A percentile compares a stretch with the other conserved stretches of the same genome.
These are phyloP conservation scores for Jacaranda mimosifolia DNA, from an alignment of 257 asterid species.

Conservation along the genomic window DNA sequence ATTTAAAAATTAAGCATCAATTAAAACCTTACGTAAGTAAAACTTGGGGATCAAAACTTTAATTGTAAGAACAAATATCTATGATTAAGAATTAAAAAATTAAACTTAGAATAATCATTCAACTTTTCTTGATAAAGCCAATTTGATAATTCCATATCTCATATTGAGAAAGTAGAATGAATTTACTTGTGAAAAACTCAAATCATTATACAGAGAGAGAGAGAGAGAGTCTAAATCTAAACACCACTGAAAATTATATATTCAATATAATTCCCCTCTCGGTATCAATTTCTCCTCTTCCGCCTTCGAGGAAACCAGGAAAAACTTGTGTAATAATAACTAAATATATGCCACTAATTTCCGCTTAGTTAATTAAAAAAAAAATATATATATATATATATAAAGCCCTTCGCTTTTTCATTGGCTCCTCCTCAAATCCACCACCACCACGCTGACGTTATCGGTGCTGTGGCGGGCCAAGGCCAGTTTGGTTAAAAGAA, in stretches of 20 bases:
- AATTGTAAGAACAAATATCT: no score
- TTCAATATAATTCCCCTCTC: background rate
- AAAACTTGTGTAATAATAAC: constrained; percentile 6
- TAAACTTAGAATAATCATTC: no score
- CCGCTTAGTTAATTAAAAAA: background rate
- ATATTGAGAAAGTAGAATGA: background rate
- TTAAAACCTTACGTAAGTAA: no score
- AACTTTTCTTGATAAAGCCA: no score
- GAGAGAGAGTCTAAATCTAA: background rate
- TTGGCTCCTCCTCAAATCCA: constrained; percentile 64
- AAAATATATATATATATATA: background rate
- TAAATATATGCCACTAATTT: constrained; percentile 37
- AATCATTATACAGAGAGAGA: background rate
- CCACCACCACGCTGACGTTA: constrained; percentile 87
- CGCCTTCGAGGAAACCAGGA: background rate
- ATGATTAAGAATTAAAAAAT: no score
- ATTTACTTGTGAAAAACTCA: background rate
- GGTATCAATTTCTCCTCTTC: background rate
- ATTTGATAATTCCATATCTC: no score
- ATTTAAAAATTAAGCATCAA: no score
- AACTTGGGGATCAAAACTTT: no score
- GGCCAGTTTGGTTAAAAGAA: constrained; percentile 88
- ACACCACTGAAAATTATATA: background rate
- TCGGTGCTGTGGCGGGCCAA: constrained; percentile 88
- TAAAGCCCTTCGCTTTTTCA: background rate